Evolutionary conservation across 108 stramenopile genomes (phyloP), one percentile per base, ranked within the genome.

Genomic region (Aureococcus anophagefferens): DNA sequence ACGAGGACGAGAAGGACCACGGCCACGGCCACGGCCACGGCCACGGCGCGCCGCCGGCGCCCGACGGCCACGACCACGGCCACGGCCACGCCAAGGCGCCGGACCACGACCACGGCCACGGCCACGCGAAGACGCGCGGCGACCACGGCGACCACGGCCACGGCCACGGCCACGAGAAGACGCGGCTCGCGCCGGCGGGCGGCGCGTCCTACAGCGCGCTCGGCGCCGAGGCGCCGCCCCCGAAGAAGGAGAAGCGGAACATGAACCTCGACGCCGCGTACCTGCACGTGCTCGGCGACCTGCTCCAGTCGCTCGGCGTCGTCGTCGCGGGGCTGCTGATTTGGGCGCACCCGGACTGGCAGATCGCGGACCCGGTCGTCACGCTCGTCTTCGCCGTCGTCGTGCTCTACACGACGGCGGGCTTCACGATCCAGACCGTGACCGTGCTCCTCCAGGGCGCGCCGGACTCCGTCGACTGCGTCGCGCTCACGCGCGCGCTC

Each of bases 261-360:
- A 78, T 96, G 46, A 94, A 93, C 73, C 76, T 95, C 74, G 81
- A 86, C 33, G 97, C 97, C 40, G 95, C 97, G 5, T 90, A 92
- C 78, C 75, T 95, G 62, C 97, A 98, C 74, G 97, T 92, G 4
- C 62, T 96, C 67, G 93, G 88, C 15, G 97, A 98, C 84, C 80
- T 98, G 74, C 85, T 93, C 30, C 94, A 95, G 84, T 89, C 85
- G 35, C 80, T 91, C 14, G 93, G 91, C 21, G 95, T 98, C 21
- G 74, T 94, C 63, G 73, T 94, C 67, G 97, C 94, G 17, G 97
- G 94, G 0, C 33, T 89, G 30, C 70, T 94, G 35, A 95, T 96
- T 75, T 96, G 93, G 93, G 85, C 69, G 67, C 83, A 86, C 36
- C 92, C 94, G 14, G 75, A 74, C 0, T 92, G 89, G 90, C 81